Base-by-base conservation (phyloP, 169 alveolate species). In the Ichthyophthirius multifiliis region DNA sequence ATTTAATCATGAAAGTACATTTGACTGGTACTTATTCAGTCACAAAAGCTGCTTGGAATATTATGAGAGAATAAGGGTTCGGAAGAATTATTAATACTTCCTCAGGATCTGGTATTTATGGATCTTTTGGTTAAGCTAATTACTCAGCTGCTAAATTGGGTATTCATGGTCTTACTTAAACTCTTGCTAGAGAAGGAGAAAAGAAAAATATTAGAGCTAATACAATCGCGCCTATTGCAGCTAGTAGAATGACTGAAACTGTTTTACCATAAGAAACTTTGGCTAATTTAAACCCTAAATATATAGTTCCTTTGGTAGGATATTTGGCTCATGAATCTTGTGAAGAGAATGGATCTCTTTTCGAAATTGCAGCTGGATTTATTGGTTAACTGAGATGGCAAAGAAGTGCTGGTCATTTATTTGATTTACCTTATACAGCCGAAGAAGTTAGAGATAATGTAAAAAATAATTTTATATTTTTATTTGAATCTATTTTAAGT, bases 71-170 rank as follows among this genome's bases (percentile, higher is more conserved):
- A 84, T 92, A 94, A 64, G 76, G 84, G 7, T 92, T 73, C 85
- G 98, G 98, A 74, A 93, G 97, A 44, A 89, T 96, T 65, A 89
- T 96, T 81, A 95, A 93, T 82, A 90, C 94, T 15, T 45, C 95
- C 10, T 71, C 90, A 65, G 93, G 94, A 0, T 94, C 94, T 34
- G 98, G 98, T 30, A 73, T 96, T 46, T 94, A 92, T 73, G 98
- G 98, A 34, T 88, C 91, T 32, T 84, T 93, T 37, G 98, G 98
- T 20, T 96, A 96, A 89, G 95, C 95, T 43, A 96, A 96, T 88
- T 96, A 96, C 85, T 80, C 97, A 31, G 92, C 98, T 3, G 96
- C 98, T 18, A 96, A 96, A 89, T 90, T 96, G 31, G 98, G 97
- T 13, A 82, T 95, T 34, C 95, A 93, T 35, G 98, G 98, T 48